Conservation (phyloP, 1,284 basidiomycete genomes). For the Cutaneotrichosporon cutaneum region DNA sequence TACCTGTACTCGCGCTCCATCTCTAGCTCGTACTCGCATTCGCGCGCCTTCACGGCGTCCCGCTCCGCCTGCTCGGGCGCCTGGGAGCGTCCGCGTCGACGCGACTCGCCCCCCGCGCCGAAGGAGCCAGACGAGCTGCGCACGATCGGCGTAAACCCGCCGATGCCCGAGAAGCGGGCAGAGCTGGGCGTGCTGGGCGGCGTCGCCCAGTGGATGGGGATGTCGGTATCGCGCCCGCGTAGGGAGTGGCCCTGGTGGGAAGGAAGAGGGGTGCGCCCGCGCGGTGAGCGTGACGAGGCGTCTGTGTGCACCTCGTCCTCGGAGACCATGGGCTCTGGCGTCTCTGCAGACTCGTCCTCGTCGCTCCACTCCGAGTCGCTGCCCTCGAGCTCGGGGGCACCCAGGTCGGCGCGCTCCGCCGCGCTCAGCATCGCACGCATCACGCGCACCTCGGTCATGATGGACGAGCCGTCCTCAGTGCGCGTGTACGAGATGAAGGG, state of each 20-base stretch:
- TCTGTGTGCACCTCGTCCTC: neutral
- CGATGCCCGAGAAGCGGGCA: neutral
- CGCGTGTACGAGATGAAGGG: constrained; percentile 48
- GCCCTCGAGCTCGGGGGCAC: constrained; percentile 29
- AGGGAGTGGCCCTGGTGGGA: neutral
- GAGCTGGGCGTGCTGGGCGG: constrained; percentile 7
- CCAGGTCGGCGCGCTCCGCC: constrained; percentile 14
- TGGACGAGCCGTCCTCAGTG: constrained; percentile 42
- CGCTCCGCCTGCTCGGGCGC: neutral
- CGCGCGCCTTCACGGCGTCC: constrained; percentile 2
- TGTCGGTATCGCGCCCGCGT: neutral
- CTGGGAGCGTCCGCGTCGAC: neutral
- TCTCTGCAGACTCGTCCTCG: constrained; percentile 9
- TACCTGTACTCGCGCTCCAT: neutral
- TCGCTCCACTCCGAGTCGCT: constrained; percentile 17
- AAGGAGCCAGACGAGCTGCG: constrained; percentile 1
- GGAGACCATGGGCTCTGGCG: neutral
- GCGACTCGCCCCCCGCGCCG: neutral
- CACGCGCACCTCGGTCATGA: constrained; percentile 42
- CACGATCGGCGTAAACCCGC: constrained; percentile 3
- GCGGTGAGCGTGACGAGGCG: neutral
- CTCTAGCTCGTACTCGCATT: neutral
- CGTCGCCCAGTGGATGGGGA: constrained; percentile 16
- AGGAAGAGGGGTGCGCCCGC: neutral
- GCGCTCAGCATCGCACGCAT: constrained; percentile 34